Conservation (phyloP, 1,284 basidiomycete species). For the Inonotus hispidus region DNA sequence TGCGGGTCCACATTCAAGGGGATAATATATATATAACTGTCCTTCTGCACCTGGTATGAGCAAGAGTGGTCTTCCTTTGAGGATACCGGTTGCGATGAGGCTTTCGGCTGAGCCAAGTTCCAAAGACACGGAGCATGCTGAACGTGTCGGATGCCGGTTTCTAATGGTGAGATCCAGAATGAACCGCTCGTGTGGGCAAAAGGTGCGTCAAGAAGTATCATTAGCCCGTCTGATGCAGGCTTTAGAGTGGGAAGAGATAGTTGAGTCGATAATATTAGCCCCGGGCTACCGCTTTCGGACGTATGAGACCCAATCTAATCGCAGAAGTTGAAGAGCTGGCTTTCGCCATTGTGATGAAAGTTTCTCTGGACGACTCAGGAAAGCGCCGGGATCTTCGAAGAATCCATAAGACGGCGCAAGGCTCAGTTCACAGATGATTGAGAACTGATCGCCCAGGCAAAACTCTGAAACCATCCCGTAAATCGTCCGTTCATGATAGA, state of each 20-base stretch:
- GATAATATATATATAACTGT: conserved; percentile 55
- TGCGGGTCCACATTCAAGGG: conserved; percentile 64
- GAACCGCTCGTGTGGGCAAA: conserved; percentile 57
- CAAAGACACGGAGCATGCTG: conserved; percentile 60
- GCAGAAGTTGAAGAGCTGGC: conserved; percentile 30
- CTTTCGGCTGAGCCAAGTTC: conserved; percentile 53
- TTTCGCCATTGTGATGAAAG: conserved; percentile 66
- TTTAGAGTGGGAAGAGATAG: conserved; percentile 53
- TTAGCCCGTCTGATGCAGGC: conserved; percentile 51
- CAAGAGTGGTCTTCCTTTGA: conserved; percentile 56
- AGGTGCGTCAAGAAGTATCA: conserved; percentile 63
- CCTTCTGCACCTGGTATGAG: conserved; percentile 68
- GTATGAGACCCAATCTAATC: neutral
- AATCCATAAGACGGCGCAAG: conserved; percentile 38
- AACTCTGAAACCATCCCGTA: conserved; percentile 46
- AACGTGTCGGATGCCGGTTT: conserved; percentile 55
- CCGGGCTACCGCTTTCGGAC: conserved; percentile 36
- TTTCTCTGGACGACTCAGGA: conserved; percentile 45
- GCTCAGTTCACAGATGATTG: conserved; percentile 47
- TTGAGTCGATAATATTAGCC: conserved; percentile 40
- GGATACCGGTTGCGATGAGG: conserved; percentile 68
- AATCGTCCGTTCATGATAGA: neutral
- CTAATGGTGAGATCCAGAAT: conserved; percentile 53
- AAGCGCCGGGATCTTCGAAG: conserved; percentile 25
- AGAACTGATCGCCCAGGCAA: conserved; percentile 57